Base-by-base conservation (phyloP, 2,329 filamentous ascomycete species). In the Hymenoscyphus fraxineus region DNA sequence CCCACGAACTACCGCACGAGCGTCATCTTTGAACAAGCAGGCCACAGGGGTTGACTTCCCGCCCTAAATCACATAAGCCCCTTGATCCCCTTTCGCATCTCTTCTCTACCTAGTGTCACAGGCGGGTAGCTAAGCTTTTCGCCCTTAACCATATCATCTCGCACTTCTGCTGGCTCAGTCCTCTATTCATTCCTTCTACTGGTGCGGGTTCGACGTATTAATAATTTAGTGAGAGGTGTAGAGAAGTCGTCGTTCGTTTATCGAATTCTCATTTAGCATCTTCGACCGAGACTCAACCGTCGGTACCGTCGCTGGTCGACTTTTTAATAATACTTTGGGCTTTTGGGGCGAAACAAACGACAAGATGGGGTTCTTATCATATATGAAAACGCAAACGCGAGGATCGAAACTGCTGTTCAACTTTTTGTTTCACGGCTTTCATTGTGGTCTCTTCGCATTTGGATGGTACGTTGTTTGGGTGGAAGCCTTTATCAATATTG, bases 401-500 rank as follows among this genome's bases (percentile, higher is more conserved):
- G 78, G 83, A 16, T 81, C 83, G 61, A 96, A 96, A 77, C 76
- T 96, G 64, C 65, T 90, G 58, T 97, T 96, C 77, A 90, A 96
- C 76, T 72, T 91, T 69, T 76, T 95, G 60, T 97, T 96, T 76
- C 94, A 92, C 88, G 83, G 82, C 3, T 80, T 91, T 54, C 93
- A 97, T 74, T 87, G 87, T 77, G 88, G 82, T 31, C 76, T 96
- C n/a, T 97, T 97, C 76, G 89, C 84, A 54, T 85, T 87, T 73
- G 93, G 93, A 83, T 97, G 93, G 93, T 96, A 82, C 1, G 22
- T 22, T 31, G 66, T 39, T 64, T 38, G 73, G 78, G 62, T 39
- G n/a, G 12, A 7, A 32, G 32, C 31, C 22, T 3, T n/a, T 54
- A n/a, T n/a, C n/a, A n/a, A n/a, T n/a, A n/a, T n/a, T 27, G 44